Evolutionary conservation across 2,329 filamentous ascomycete genomes (phyloP).

Genomic region (Colletotrichum lindemuthianum): DNA sequence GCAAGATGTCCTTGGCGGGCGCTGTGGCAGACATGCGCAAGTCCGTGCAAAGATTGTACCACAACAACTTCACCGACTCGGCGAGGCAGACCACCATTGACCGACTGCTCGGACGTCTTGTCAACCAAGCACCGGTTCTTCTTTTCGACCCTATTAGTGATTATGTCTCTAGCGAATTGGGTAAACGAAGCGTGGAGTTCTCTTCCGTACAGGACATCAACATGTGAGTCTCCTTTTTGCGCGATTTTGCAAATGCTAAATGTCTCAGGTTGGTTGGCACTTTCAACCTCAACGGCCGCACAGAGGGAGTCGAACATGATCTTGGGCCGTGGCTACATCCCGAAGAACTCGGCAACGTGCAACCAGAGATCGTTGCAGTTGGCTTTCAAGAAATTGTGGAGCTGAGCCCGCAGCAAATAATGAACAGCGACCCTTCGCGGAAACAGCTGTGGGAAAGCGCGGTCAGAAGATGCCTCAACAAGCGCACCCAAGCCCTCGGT

Average conservation of each 20-base stretch:
- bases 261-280: slow-evolving; percentile 73
- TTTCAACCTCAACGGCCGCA: slow-evolving; percentile 94
- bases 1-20: slow-evolving; percentile 95
- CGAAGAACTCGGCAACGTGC: slow-evolving; percentile 62
- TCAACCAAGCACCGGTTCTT: slow-evolving; percentile 85
- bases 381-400: slow-evolving; percentile 99
- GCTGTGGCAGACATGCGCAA: slow-evolving; percentile 96
- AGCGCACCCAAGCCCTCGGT: slow-evolving; percentile 69
- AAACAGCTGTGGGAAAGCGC: slow-evolving; percentile 88
- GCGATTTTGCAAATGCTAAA: slow-evolving; percentile 38
- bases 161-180: slow-evolving; percentile 81
- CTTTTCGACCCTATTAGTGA: slow-evolving; percentile 96
- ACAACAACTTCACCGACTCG: slow-evolving; percentile 98
- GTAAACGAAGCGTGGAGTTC: slow-evolving; percentile 75
- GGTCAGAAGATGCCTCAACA: slow-evolving; percentile 81
- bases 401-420: slow-evolving; percentile 96
- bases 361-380: slow-evolving; percentile 87
- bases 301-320: slow-evolving; percentile 80
- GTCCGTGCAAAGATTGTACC: slow-evolving; percentile 91
- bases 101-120: slow-evolving; percentile 84
- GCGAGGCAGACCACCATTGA: slow-evolving; percentile 94
- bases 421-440: slow-evolving; percentile 93
- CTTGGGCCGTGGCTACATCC: slow-evolving; percentile 88
- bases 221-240: slow-evolving; percentile 63
- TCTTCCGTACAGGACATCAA: slow-evolving; percentile 78